Conservation (phyloP, 371 early-diverging fungal genomes). For the Lichtheimia ramosa region DNA sequence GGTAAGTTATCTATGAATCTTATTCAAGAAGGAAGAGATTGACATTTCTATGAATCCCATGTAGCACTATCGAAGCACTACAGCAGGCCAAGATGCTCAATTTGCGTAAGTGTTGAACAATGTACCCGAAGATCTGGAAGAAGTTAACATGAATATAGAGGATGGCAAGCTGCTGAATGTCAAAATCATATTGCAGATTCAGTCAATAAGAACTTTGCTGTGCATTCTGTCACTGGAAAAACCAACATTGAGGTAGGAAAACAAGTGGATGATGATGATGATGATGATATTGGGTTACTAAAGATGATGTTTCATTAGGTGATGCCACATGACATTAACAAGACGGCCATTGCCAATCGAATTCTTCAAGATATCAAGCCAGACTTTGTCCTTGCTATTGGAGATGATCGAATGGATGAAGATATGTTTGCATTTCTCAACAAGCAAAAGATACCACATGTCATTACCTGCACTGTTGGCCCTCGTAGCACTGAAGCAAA, state of each 20-base stretch:
- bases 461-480: slow-evolving; percentile 62
- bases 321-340: slow-evolving; percentile 70
- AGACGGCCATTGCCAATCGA: slow-evolving; percentile 60
- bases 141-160: slow-evolving; percentile 25
- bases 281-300: too few relatives aligned
- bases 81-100: slow-evolving; percentile 77
- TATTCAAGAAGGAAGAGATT: background rate
- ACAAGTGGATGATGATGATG: background rate
- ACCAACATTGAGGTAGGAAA: slow-evolving; percentile 84
- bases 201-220: slow-evolving; percentile 81
- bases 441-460: slow-evolving; percentile 35
- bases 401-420: slow-evolving; percentile 85
- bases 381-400: slow-evolving; percentile 75
- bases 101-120: slow-evolving; percentile 47
- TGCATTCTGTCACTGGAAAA: slow-evolving; percentile 88
- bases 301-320: slow-evolving; percentile 16
- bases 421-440: slow-evolving; percentile 78
- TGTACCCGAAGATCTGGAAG: background rate
- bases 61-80: slow-evolving; percentile 74
- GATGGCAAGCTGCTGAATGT: slow-evolving; percentile 86
- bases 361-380: slow-evolving; percentile 56
- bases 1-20: slow-evolving; percentile 24
- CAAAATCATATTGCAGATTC: slow-evolving; percentile 86
- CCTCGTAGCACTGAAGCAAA: slow-evolving; percentile 59
- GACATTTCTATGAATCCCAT: background rate